phyloP scores from a whole-genome alignment of 768 basidiomycete genomes.

The Holtermannia corniformis region DNA sequence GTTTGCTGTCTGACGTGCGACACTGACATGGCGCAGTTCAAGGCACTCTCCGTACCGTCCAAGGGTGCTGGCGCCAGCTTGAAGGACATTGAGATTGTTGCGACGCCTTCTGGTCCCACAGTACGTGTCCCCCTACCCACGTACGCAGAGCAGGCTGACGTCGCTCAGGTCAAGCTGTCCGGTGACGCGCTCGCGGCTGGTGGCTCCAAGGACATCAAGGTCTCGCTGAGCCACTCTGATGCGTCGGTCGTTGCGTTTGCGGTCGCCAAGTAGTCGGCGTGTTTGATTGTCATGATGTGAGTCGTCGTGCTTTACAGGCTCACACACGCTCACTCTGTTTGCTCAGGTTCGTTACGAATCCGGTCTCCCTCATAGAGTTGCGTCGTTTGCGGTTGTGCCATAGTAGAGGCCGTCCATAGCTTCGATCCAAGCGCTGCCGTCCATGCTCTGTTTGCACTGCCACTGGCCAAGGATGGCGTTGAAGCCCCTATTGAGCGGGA shows the following conservation, averaged over 20 bases:
- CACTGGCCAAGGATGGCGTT: no score
- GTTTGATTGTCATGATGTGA: not conserved
- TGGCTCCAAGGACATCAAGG: constrained; percentile 60
- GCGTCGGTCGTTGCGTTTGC: constrained; percentile 48
- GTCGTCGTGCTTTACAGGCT: not conserved
- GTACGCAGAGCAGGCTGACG: not conserved
- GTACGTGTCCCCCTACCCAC: constrained; percentile 56
- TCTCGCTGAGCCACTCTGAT: constrained; percentile 91
- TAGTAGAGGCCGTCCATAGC: not conserved
- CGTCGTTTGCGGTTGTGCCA: not conserved
- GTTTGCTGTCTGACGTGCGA: not conserved
- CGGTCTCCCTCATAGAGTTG: not conserved
- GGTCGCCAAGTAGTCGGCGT: constrained; percentile 26
- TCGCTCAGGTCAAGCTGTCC: constrained; percentile 27
- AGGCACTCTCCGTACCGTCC: constrained; percentile 78
- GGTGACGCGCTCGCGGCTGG: constrained; percentile 66
- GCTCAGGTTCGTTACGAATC: not conserved
- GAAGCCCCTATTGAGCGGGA: no score
- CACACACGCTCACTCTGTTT: not conserved
- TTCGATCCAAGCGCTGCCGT: no score
- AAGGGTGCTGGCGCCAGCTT: constrained; percentile 90
- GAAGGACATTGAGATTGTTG: constrained; percentile 94
- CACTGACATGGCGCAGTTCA: constrained; percentile 50
- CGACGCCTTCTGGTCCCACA: constrained; percentile 61
- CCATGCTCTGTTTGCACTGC: no score